Evolutionary conservation across 495 filamentous ascomycete species (phyloP).

Genomic region (Bryoglossum gracile): DNA sequence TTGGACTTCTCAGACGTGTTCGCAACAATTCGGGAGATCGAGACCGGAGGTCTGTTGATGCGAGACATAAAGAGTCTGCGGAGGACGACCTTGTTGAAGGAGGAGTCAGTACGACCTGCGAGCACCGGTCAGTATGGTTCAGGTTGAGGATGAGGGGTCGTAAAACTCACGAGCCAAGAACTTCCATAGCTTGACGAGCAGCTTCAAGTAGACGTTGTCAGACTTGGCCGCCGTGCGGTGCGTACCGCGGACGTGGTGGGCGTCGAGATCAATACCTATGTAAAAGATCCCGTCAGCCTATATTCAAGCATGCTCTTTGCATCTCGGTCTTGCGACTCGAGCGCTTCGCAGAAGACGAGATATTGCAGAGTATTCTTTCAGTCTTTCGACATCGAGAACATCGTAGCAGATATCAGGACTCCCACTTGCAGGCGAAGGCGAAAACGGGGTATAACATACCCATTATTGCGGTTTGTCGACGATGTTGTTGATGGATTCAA

Average conservation of each 20-base stretch:
- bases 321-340: conserved; percentile 24
- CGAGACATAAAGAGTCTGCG: conserved; percentile 95
- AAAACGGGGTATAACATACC: conserved; percentile 26
- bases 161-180: conserved; percentile 85
- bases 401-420: conserved; percentile 12
- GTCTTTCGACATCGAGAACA: conserved; percentile 3
- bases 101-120: conserved; percentile 84
- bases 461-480: conserved; percentile 26
- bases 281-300: conserved; percentile 44
- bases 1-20: conserved; percentile 60
- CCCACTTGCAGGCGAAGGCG: conserved; percentile 27
- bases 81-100: conserved; percentile 96
- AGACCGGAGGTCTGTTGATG: conserved; percentile 93
- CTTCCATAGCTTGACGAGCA: conserved; percentile 97
- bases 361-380: conserved; percentile 1
- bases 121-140: too few species aligned
- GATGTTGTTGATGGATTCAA: conserved; percentile 12
- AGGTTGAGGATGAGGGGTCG: conserved; percentile 4
- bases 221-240: conserved; percentile 95
- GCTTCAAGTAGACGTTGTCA: conserved; percentile 95
- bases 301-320: conserved; percentile 42
- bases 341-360: conserved; percentile 20
- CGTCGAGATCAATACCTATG: conserved; percentile 65
- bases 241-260: conserved; percentile 78
- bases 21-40: conserved; percentile 77